Evolutionary conservation across 2,329 filamentous ascomycete species (phyloP), one percentile per base, ranked within the genome.

Genomic region (Apiospora rasikravindrae): DNA sequence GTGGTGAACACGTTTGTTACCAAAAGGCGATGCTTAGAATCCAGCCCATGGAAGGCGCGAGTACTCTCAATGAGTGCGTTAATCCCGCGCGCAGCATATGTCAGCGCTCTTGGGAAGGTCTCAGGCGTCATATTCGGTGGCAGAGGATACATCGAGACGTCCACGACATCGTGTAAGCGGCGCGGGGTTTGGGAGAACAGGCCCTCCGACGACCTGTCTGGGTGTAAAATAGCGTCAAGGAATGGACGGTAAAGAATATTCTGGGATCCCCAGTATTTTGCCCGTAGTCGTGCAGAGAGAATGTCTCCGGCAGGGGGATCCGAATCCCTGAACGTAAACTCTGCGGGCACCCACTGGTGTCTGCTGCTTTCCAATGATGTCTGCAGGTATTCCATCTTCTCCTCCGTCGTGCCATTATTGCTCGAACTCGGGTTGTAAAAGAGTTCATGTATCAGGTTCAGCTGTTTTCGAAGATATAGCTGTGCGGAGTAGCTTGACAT

Each of bases 1-100:
- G 96, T 98, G 70, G 96, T 95, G 82, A 98, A 97, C 33, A 98
- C 92, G 77, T 98, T 98, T n/a, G 96, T 98, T 71, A 98, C 91
- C 69, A 98, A 92, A 11, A 93, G 90, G 42, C 94, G 89, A 73
- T 88, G 84, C 37, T 81, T 83, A n/a, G 84, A 82, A 22, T 89
- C 85, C 37, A 93, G 86, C 1, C 86, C 86, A 74, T 92, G 87
- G 79, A 98, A 97, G 0, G 95, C 94, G 71, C 90, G 88, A 0
- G 96, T 98, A 80, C 96, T 98, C 79, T 93, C 87, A 70, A 98
- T 90, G 0, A 97, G 90, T 8, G 94, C 93, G 61, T 90, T 85
- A 71, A 96, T 88, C 73, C 92, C 94, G 74, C 85, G 86, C 68
- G 82, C 82, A 19, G 91, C 91, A 73, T 90, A 87, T 6, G 86